These are phyloP conservation scores for Sporothrix inflata DNA, from an alignment of 2,329 filamentous ascomycete genomes.

Conservation along the genomic window DNA sequence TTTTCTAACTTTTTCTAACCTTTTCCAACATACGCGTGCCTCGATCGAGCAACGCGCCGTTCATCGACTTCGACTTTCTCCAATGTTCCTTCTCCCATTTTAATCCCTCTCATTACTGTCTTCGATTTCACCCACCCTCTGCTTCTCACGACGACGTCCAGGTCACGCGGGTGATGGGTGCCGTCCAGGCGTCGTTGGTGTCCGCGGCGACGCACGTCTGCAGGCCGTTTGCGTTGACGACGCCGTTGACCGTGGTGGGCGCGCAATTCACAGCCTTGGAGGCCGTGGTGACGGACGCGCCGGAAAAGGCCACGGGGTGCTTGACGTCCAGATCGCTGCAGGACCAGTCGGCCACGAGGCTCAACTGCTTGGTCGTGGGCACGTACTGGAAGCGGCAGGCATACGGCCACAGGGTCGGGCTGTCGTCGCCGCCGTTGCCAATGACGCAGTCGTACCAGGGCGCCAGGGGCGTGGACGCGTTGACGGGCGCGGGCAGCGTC, in stretches of 20 bases:
- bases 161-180: background rate
- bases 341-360: constrained; percentile 1
- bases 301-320: constrained; percentile 12
- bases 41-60: too few relatives aligned
- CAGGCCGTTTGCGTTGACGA: background rate
- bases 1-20: too few relatives aligned
- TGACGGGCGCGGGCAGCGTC: background rate
- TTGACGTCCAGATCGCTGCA: background rate
- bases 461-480: background rate
- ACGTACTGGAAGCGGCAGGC: constrained; percentile 18
- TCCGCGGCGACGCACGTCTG: constrained; percentile 1
- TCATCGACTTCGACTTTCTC: too few relatives aligned
- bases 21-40: too few relatives aligned
- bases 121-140: background rate
- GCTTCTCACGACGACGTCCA: background rate
- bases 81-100: too few relatives aligned
- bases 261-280: background rate
- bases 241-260: constrained; percentile 5
- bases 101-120: background rate
- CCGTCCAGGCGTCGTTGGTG: background rate
- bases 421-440: constrained; percentile 19
- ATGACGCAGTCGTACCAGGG: constrained; percentile 17
- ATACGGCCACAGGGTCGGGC: constrained; percentile 8
- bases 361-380: background rate
- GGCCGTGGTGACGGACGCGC: background rate